Percentiles rank a stretch among this genome's conserved stretches.
phyloP scores from a whole-genome alignment of 225 moss, liverwort and hornwort genomes.

The Bryoerythrophyllum caledonicum region DNA sequence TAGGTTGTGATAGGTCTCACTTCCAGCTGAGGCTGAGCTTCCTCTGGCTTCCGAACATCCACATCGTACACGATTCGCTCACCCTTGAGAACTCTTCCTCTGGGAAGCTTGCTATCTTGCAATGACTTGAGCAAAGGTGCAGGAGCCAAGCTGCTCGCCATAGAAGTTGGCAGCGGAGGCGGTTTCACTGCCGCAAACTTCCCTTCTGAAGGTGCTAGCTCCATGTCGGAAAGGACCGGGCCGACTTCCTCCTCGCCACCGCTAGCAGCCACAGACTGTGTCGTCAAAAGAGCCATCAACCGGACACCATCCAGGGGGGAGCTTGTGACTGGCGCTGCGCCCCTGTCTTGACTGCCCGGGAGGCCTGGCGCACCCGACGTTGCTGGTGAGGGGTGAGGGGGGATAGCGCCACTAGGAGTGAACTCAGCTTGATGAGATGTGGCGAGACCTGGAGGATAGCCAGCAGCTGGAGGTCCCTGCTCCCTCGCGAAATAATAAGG shows the following conservation, averaged over 20 bases:
- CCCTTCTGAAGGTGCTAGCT: conserved; percentile 52
- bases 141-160: conserved; percentile 63
- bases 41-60: conserved; percentile 76
- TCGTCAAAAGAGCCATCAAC: conserved; percentile 95
- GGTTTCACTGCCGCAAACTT: conserved; percentile 68
- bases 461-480: conserved; percentile 60
- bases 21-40: conserved; percentile 90
- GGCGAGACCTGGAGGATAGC: conserved; percentile 60
- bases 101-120: conserved; percentile 75
- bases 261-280: conserved; percentile 74
- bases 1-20: conserved; percentile 81
- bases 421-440: conserved; percentile 39
- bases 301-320: conserved; percentile 93
- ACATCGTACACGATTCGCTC: conserved; percentile 78
- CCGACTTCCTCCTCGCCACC: conserved; percentile 69
- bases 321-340: conserved; percentile 64
- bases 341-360: conserved; percentile 41
- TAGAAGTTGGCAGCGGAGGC: conserved; percentile 64
- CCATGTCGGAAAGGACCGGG: conserved; percentile 35
- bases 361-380: conserved; percentile 34
- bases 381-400: conserved; percentile 54
- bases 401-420: conserved; percentile 47
- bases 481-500: conserved; percentile 79
- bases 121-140: conserved; percentile 43
- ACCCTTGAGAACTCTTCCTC: conserved; percentile 78